Conservation (phyloP, 768 basidiomycete species). For the Amanita muscaria region DNA sequence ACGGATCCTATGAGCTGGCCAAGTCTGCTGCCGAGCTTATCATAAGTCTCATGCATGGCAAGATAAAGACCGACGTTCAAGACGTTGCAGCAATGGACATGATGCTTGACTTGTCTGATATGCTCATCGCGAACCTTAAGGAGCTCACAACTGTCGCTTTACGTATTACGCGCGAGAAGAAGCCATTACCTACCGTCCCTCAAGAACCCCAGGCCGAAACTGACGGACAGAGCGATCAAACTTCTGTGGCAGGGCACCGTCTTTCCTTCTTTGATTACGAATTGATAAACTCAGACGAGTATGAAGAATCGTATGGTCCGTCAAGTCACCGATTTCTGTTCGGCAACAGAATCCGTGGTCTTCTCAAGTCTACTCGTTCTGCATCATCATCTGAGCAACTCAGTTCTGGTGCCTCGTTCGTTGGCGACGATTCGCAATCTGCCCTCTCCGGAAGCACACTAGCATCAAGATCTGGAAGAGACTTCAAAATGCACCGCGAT, state of each 20-base stretch:
- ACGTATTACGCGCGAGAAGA: slow-evolving; percentile 2
- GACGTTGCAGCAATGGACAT: not conserved
- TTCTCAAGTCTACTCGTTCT: not conserved
- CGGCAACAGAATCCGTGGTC: not conserved
- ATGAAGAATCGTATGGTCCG: not conserved
- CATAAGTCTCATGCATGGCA: slow-evolving; percentile 2
- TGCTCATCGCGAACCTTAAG: slow-evolving; percentile 1
- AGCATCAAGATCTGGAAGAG: slow-evolving; percentile 10
- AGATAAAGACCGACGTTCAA: not conserved
- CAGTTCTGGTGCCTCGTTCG: not conserved
- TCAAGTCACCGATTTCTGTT: not conserved
- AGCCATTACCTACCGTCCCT: slow-evolving; percentile 1
- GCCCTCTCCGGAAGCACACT: slow-evolving; percentile 14
- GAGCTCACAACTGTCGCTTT: not conserved
- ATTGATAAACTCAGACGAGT: not conserved
- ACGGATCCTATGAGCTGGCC: not conserved
- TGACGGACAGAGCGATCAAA: not conserved
- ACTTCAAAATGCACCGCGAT: slow-evolving; percentile 15
- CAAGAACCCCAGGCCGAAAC: not conserved
- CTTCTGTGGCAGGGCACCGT: not conserved
- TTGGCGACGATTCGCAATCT: slow-evolving; percentile 14
- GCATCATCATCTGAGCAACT: not conserved
- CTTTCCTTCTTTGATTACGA: slow-evolving; percentile 2
- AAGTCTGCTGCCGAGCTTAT: slow-evolving; percentile 1
- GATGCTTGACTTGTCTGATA: not conserved